phyloP scores from a whole-genome alignment of 2,329 filamentous ascomycete genomes.

The Sporothrix protearum region DNA sequence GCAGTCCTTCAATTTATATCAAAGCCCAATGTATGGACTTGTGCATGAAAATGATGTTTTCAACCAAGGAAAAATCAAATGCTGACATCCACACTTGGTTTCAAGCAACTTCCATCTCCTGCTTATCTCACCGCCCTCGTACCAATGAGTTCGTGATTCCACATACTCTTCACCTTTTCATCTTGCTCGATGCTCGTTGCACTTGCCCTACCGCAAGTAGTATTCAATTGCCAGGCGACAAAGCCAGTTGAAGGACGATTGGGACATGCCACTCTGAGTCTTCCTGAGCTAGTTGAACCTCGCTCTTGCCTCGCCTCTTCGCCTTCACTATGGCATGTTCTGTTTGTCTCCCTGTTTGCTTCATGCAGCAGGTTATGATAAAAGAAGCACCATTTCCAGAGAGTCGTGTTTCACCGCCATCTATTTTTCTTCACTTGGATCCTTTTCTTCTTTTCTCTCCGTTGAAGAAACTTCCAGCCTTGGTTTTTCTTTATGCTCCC shows the following conservation, averaged over 20 bases:
- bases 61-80: neutral
- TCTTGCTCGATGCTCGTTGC: neutral
- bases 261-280: neutral
- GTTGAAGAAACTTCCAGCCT: neutral
- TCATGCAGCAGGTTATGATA: neutral
- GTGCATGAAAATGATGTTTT: neutral
- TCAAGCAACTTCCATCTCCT: neutral
- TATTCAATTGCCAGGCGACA: neutral
- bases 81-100: neutral
- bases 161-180: neutral
- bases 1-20: too few species aligned
- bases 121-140: neutral
- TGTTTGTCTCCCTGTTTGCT: slow-evolving; percentile 12
- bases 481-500: neutral
- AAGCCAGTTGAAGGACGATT: neutral
- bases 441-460: neutral
- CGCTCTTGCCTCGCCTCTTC: neutral
- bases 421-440: neutral
- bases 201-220: neutral
- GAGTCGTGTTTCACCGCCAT: neutral
- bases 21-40: neutral
- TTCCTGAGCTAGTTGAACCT: neutral
- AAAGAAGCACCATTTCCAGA: neutral
- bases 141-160: neutral
- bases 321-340: neutral